These are phyloP conservation scores for Phaeosphaeriaceae sp. DNA, from an alignment of 2,329 filamentous ascomycete genomes.

Conservation along the genomic window DNA sequence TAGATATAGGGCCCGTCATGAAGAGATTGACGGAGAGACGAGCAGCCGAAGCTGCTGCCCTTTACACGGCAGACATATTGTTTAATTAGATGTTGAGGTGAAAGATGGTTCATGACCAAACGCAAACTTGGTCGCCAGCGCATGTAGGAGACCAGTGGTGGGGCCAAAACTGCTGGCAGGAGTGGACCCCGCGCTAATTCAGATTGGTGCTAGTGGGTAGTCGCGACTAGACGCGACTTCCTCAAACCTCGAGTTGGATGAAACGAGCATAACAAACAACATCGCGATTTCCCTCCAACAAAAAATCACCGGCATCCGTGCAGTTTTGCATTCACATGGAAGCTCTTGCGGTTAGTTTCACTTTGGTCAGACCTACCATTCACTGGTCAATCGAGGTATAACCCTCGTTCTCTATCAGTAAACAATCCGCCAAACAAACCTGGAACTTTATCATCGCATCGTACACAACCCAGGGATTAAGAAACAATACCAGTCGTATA, in stretches of 20 bases:
- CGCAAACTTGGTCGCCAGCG: conserved; percentile 30
- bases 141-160: conserved; percentile 29
- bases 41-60: conserved; percentile 57
- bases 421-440: conserved; percentile 46
- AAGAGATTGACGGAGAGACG: conserved; percentile 44
- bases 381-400: conserved; percentile 6
- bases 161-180: conserved; percentile 25
- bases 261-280: conserved; percentile 20
- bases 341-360: background rate
- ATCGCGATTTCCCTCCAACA: conserved; percentile 4
- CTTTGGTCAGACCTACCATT: background rate
- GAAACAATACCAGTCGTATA: background rate
- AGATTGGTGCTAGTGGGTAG: conserved; percentile 15
- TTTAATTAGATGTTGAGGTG: conserved; percentile 16
- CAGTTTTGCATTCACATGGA: conserved; percentile 7
- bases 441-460: conserved; percentile 11
- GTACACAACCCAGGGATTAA: conserved; percentile 3
- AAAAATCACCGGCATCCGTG: background rate
- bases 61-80: conserved; percentile 50
- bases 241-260: conserved; percentile 11
- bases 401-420: conserved; percentile 34
- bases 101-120: conserved; percentile 23
- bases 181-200: conserved; percentile 28
- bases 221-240: conserved; percentile 26
- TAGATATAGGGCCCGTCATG: conserved; percentile 41